Conservation (phyloP, 768 basidiomycete species). For the Boletus pseudo-olivaceus region DNA sequence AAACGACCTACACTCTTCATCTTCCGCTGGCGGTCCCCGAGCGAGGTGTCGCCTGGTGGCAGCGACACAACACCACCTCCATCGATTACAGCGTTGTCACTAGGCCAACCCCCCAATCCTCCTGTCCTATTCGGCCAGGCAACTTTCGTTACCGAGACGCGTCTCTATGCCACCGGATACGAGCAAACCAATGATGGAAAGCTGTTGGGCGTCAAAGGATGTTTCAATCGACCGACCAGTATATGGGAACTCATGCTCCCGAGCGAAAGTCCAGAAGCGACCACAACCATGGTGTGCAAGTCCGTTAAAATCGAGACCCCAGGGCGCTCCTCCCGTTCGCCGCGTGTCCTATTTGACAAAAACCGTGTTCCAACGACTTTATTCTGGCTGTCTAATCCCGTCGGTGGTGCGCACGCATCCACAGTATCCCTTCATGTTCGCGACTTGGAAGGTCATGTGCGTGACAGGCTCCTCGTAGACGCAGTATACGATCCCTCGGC, state of each 20-base stretch:
- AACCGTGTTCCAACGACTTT: constrained; percentile 28
- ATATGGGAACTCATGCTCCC: constrained; percentile 50
- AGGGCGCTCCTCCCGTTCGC: constrained; percentile 54
- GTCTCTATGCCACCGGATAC: constrained; percentile 59
- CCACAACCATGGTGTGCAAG: constrained; percentile 17
- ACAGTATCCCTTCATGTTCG: constrained; percentile 48
- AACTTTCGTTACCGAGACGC: constrained; percentile 41
- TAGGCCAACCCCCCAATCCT: constrained; percentile 1
- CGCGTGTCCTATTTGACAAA: constrained; percentile 40
- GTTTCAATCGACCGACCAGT: constrained; percentile 55
- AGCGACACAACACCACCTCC: constrained; percentile 4
- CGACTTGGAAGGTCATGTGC: constrained; percentile 28
- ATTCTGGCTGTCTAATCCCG: constrained; percentile 52
- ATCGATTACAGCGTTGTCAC: constrained; percentile 11
- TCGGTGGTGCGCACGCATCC: constrained; percentile 59
- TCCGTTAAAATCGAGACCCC: constrained; percentile 36
- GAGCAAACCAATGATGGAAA: constrained; percentile 55
- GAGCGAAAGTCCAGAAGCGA: constrained; percentile 1
- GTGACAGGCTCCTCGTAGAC: constrained; percentile 36
- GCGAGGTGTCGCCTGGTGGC: not conserved
- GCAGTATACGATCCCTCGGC: constrained; percentile 37
- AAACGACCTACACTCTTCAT: constrained; percentile 53
- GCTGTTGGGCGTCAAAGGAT: constrained; percentile 54
- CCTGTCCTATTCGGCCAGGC: constrained; percentile 53
- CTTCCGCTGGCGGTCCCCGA: constrained; percentile 41